A percentile compares a stretch with the other conserved stretches of the same genome.
These are phyloP conservation scores for Ochromonas danica DNA, from an alignment of 108 stramenopile species.

Conservation along the genomic window DNA sequence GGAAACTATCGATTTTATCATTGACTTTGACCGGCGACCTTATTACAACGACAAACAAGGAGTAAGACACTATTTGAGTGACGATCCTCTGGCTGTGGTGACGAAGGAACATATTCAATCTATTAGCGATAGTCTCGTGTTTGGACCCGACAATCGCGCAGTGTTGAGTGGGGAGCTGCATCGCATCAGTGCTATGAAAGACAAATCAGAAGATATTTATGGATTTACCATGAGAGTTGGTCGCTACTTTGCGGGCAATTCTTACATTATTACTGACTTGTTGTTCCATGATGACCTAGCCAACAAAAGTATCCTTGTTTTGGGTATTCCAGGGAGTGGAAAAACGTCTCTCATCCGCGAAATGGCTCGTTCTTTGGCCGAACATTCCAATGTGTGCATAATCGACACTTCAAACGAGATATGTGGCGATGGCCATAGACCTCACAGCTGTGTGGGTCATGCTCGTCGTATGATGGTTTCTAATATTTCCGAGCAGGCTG, in stretches of 20 bases:
- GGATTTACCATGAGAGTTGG: conserved; percentile 62
- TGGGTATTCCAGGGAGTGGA: conserved; percentile 44
- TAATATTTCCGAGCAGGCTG: conserved; percentile 47
- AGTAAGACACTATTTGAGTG: not conserved
- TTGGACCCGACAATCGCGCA: not conserved
- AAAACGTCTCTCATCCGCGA: conserved; percentile 60
- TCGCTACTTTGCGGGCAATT: conserved; percentile 52
- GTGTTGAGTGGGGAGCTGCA: not conserved
- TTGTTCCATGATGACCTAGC: not conserved
- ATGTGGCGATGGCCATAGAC: conserved; percentile 60
- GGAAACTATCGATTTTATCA: too few relatives aligned
- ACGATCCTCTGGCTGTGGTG: not conserved
- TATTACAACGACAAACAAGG: not conserved
- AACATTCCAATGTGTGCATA: conserved; percentile 49
- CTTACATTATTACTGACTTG: conserved; percentile 57
- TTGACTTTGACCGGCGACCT: too few relatives aligned
- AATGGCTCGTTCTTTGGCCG: conserved; percentile 47
- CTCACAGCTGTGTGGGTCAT: conserved; percentile 60
- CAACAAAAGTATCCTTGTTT: conserved; percentile 1
- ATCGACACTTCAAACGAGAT: conserved; percentile 69
- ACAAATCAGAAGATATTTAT: conserved; percentile 20
- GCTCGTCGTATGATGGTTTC: conserved; percentile 66
- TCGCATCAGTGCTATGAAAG: conserved; percentile 41
- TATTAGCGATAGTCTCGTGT: not conserved
- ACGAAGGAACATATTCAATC: not conserved